A percentile compares a stretch with the other conserved stretches of the same genome.
phyloP scores from a whole-genome alignment of 805 yeast genomes.

The Pichia nakasei region DNA sequence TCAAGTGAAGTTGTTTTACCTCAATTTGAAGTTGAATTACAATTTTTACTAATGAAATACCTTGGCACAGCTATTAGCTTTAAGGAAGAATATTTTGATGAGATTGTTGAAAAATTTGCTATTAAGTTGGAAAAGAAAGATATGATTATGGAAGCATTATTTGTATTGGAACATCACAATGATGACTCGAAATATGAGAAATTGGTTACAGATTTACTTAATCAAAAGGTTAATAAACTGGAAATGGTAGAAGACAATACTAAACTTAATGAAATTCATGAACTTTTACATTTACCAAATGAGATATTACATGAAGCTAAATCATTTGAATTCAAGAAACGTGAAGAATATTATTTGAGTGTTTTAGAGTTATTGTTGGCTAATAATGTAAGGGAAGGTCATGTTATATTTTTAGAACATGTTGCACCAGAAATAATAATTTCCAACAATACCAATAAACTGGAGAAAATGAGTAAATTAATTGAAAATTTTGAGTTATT shows the following conservation, averaged over 20 bases:
- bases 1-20: background rate
- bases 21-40: slow-evolving; percentile 15
- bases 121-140: slow-evolving; percentile 40
- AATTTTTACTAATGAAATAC: slow-evolving; percentile 20
- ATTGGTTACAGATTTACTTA: slow-evolving; percentile 31
- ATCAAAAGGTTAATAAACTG: slow-evolving; percentile 25
- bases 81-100: slow-evolving; percentile 11
- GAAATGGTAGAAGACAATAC: slow-evolving; percentile 21
- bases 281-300: slow-evolving; percentile 39
- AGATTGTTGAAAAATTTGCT: slow-evolving; percentile 31
- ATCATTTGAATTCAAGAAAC: slow-evolving; percentile 45
- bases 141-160: slow-evolving; percentile 51
- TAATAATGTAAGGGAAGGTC: slow-evolving; percentile 53
- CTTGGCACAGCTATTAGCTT: slow-evolving; percentile 17
- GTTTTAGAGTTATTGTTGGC: slow-evolving; percentile 57
- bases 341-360: slow-evolving; percentile 49
- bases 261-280: slow-evolving; percentile 30
- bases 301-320: slow-evolving; percentile 44
- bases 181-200: slow-evolving; percentile 38
- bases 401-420: slow-evolving; percentile 38
- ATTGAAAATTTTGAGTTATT: slow-evolving; percentile 35
- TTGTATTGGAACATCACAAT: slow-evolving; percentile 48
- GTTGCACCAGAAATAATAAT: slow-evolving; percentile 72
- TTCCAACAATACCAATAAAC: slow-evolving; percentile 26
- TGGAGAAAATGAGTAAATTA: slow-evolving; percentile 27